A percentile compares a stretch with the other conserved stretches of the same genome.
Conservation (phyloP, 805 yeast genomes). For the Myxozyma lipomycoides region DNA sequence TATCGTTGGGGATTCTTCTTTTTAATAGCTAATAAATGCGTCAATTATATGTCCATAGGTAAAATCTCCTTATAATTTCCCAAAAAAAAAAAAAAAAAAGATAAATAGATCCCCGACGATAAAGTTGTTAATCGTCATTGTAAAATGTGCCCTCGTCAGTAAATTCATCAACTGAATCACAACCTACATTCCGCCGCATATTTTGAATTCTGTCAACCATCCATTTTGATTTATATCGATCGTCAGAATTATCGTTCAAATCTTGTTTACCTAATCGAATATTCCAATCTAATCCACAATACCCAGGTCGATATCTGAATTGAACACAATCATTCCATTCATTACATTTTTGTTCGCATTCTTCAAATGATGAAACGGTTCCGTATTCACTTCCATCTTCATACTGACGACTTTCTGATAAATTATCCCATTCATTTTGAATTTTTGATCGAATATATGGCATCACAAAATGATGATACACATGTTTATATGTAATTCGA, state of each 20-base stretch:
- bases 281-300: slow-evolving; percentile 11
- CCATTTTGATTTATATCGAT: slow-evolving; percentile 35
- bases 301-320: slow-evolving; percentile 12
- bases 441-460: slow-evolving; percentile 32
- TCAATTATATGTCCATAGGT: background rate
- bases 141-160: slow-evolving; percentile 10
- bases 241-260: slow-evolving; percentile 12
- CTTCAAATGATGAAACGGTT: slow-evolving; percentile 4
- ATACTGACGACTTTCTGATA: slow-evolving; percentile 11
- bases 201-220: slow-evolving; percentile 35
- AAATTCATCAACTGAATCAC: slow-evolving; percentile 27
- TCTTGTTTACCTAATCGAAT: slow-evolving; percentile 16
- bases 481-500: slow-evolving; percentile 32
- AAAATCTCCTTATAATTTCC: background rate
- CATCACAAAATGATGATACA: slow-evolving; percentile 37
- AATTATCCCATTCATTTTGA: slow-evolving; percentile 32
- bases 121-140: background rate
- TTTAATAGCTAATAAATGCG: background rate
- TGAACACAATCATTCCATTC: slow-evolving; percentile 30
- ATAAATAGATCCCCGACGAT: background rate
- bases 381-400: slow-evolving; percentile 2
- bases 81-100: too few species aligned
- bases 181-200: slow-evolving; percentile 26
- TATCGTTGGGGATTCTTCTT: background rate
- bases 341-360: slow-evolving; percentile 21